Evolutionary conservation across 1,284 basidiomycete genomes (phyloP).

Genomic region (Erythrobasidium hasegawianum): DNA sequence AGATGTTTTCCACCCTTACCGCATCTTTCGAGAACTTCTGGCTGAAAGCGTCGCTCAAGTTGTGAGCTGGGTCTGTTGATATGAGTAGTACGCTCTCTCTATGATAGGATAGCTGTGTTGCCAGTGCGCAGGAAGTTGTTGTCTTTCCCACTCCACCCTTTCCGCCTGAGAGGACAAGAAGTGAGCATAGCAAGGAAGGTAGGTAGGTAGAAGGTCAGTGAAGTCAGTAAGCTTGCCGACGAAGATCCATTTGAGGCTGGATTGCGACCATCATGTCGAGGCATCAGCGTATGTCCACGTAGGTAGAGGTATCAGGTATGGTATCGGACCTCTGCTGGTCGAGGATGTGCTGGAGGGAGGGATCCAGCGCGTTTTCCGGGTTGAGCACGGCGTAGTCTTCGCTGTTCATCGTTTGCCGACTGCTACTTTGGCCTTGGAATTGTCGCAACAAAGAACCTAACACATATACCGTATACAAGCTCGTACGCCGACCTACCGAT

Average conservation of each 20-base stretch:
- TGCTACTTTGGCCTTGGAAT: too few species aligned
- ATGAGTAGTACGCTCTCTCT: constrained; percentile 89
- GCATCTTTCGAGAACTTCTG: constrained; percentile 99
- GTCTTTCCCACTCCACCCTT: constrained; percentile 67
- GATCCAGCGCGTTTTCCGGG: constrained; percentile 26
- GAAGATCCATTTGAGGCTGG: constrained; percentile 45
- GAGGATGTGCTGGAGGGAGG: constrained; percentile 40
- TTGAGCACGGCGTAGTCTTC: constrained; percentile 30
- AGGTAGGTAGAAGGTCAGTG: not conserved
- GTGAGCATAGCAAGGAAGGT: not conserved
- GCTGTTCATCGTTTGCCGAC: constrained; percentile 2
- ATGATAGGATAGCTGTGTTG: constrained; percentile 82
- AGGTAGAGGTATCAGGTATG: too few species aligned
- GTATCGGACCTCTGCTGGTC: constrained; percentile 38
- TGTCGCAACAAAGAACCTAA: too few species aligned
- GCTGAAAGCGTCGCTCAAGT: constrained; percentile 95
- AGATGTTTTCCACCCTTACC: too few species aligned
- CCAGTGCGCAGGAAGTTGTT: constrained; percentile 88
- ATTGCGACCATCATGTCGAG: not conserved
- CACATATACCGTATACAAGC: too few species aligned
- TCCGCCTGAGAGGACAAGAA: constrained; percentile 36
- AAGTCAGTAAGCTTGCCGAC: constrained; percentile 42
- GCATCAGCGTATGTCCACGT: not conserved
- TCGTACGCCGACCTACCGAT: not conserved
- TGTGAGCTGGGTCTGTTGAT: constrained; percentile 98